phyloP scores from a whole-genome alignment of 768 basidiomycete genomes.

The Dictyophora rubrovolvata region DNA sequence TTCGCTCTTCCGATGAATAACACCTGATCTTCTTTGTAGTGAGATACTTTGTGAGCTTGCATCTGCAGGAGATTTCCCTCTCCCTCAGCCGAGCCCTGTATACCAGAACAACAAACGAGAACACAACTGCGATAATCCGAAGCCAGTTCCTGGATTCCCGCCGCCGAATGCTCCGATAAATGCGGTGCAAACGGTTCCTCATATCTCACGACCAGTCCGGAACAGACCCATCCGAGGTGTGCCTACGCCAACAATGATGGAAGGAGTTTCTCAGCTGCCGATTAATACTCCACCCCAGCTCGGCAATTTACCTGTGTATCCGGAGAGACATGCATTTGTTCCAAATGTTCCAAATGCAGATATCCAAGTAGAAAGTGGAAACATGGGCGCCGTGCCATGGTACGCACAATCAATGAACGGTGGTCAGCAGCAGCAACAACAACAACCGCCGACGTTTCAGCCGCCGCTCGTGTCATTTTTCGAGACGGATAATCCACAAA shows the following conservation, averaged over 20 bases:
- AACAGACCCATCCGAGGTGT: background rate
- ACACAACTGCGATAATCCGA: slow-evolving; percentile 45
- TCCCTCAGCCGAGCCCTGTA: slow-evolving; percentile 45
- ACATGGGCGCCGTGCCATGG: background rate
- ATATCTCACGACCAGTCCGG: background rate
- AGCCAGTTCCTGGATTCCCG: background rate
- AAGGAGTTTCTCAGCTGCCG: background rate
- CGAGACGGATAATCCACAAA: background rate
- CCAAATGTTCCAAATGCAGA: background rate
- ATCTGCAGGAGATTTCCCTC: slow-evolving; percentile 58
- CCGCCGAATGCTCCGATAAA: background rate
- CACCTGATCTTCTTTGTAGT: slow-evolving; percentile 27
- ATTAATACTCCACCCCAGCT: background rate
- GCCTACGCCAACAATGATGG: background rate
- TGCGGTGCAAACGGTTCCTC: background rate
- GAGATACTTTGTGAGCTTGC: slow-evolving; percentile 67
- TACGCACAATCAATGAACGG: background rate
- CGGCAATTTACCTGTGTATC: background rate
- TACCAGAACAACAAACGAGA: slow-evolving; percentile 45
- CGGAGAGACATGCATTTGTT: background rate
- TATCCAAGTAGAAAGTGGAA: background rate
- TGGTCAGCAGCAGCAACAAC: background rate
- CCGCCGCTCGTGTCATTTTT: background rate
- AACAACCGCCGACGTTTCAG: background rate
- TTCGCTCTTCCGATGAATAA: background rate